Percentiles rank a stretch among this genome's conserved stretches.
phyloP scores from a whole-genome alignment of 148 eudicot species.

The Fagopyrum esculentum region DNA sequence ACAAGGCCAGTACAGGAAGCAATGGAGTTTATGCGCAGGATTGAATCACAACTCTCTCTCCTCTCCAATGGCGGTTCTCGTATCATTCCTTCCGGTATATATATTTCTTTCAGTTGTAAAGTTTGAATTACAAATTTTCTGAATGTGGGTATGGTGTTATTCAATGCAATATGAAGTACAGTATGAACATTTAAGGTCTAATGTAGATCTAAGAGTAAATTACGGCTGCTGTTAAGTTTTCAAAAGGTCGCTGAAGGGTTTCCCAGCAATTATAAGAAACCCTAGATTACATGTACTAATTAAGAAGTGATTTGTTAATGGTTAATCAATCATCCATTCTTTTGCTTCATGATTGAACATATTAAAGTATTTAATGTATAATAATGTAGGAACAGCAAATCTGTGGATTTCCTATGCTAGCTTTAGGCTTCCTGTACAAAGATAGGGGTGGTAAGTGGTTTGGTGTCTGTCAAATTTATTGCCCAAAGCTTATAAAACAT shows the following conservation, averaged over 20 bases:
- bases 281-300: neutral
- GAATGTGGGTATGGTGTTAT: neutral
- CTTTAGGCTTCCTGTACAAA: constrained; percentile 1
- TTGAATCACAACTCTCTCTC: constrained; percentile 69
- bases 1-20: constrained; percentile 88
- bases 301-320: neutral
- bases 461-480: constrained; percentile 6
- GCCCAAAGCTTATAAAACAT: too few relatives aligned
- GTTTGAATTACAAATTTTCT: neutral
- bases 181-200: constrained; percentile 13
- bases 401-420: neutral
- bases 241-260: neutral
- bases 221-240: neutral
- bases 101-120: neutral
- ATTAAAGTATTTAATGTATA: neutral
- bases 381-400: neutral
- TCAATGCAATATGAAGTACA: constrained; percentile 7
- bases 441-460: neutral
- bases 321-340: neutral
- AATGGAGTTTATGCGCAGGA: constrained; percentile 77
- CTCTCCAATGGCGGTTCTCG: constrained; percentile 46
- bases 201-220: neutral
- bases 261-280: neutral
- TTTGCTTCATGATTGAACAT: neutral
- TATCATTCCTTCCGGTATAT: constrained; percentile 55